Percentiles rank a stretch among this genome's conserved stretches.
These are phyloP conservation scores for Leccinum olivaceopallidum DNA, from an alignment of 768 basidiomycete genomes.

Conservation along the genomic window DNA sequence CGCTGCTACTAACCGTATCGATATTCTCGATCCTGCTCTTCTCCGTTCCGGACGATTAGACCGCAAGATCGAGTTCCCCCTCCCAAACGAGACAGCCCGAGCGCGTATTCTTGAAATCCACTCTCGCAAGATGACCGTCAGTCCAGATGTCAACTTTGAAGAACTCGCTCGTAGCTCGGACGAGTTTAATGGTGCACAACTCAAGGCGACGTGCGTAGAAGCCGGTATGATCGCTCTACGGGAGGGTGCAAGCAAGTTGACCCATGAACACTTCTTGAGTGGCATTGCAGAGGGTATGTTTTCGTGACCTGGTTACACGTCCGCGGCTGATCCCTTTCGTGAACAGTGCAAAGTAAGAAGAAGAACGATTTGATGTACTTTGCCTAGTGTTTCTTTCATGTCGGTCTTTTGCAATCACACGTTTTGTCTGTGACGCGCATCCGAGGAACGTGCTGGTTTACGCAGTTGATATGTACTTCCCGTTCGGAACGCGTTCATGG, in stretches of 20 bases:
- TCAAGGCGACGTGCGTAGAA: conserved; percentile 98
- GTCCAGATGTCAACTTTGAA: conserved; percentile 90
- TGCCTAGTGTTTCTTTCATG: conserved; percentile 51
- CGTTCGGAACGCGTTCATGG: neutral
- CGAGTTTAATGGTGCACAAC: conserved; percentile 96
- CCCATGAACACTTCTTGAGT: conserved; percentile 95
- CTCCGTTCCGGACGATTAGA: conserved; percentile 97
- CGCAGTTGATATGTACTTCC: too few species aligned
- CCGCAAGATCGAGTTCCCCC: conserved; percentile 97
- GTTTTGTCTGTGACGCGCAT: neutral
- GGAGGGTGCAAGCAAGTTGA: conserved; percentile 86
- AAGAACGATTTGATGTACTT: conserved; percentile 98
- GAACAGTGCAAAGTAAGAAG: conserved; percentile 96
- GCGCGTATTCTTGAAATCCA: conserved; percentile 97
- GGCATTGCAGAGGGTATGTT: conserved; percentile 83
- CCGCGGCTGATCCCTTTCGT: conserved; percentile 28
- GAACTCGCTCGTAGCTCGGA: conserved; percentile 96
- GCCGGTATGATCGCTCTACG: conserved; percentile 98
- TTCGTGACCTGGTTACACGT: conserved; percentile 2
- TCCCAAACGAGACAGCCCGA: conserved; percentile 95
- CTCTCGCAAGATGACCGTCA: conserved; percentile 92
- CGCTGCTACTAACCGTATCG: conserved; percentile 97
- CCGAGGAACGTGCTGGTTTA: neutral
- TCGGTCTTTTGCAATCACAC: conserved; percentile 12
- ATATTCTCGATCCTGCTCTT: conserved; percentile 97